Base-by-base conservation (phyloP, 177 flowering plant genomes). In the Vitis hybrid region DNA sequence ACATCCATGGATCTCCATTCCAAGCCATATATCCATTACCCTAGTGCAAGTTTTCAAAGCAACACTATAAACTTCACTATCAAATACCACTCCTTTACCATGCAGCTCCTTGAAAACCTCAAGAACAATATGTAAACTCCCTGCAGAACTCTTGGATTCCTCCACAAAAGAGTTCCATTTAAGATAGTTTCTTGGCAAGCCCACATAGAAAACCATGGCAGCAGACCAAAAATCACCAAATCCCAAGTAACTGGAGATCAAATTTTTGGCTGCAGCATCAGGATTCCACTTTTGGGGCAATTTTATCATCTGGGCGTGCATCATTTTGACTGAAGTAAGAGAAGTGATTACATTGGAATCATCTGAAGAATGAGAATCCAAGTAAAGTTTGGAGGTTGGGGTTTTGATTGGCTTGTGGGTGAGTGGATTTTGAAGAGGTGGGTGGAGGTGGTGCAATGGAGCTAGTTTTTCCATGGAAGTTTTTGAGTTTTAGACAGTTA, bases 281-380 rank as follows among this genome's bases (percentile, higher is more conserved):
- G 73, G 72, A 70, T 65, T 74, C 65, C 62, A 60, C 49, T 66
- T 19, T 5, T 64, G 45, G 15, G 73, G 50, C 72, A 63, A 62
- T 84, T 87, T 88, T 17, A 85, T 67, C 70, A 85, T 66, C 78
- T 83, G 85, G 85, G 90, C 75, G 79, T 88, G 91, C 69, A 69
- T 63, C 63, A 69, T 64, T 77, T 81, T 85, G 10, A 81, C 76
- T 21, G 77, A 78, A 76, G 50, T 66, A 56, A 82, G 69, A 50
- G 86, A 81, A 17, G 70, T 72, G 18, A 75, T 57, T 73, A 78
- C 72, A 17, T 40, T 55, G 3, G 65, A 58, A 32, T 67, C 75
- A 73, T 70, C 55, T 17, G 40, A 62, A 34, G 52, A 52, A 23
- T n/a, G 17, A 49, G 48, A 56, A 50, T 50, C 32, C 0, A 74